A percentile compares a stretch with the other conserved stretches of the same genome.
Evolutionary conservation across 2,329 filamentous ascomycete species (phyloP).

Genomic region (Calonectria pseudoturangicola): DNA sequence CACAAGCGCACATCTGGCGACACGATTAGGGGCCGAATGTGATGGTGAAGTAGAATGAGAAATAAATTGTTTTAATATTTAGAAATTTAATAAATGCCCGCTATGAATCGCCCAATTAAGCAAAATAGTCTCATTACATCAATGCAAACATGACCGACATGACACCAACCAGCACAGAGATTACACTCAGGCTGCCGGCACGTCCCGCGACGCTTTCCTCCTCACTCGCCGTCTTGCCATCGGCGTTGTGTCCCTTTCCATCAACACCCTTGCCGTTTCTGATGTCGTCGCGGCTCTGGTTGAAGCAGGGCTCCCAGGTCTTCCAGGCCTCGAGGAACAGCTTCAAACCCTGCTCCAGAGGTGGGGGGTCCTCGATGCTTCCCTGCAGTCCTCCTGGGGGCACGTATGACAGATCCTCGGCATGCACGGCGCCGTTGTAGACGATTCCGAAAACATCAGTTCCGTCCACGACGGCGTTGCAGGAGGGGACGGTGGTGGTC

Average conservation of each 20-base stretch:
- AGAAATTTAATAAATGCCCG: constrained; percentile 3
- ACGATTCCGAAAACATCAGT: constrained; percentile 43
- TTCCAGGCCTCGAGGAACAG: constrained; percentile 45
- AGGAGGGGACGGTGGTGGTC: constrained; percentile 34
- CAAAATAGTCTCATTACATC: not conserved
- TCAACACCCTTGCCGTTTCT: constrained; percentile 35
- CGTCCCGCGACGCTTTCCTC: not conserved
- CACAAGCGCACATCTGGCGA: not conserved
- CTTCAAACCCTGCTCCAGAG: constrained; percentile 41
- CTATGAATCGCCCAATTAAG: not conserved
- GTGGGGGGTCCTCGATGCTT: constrained; percentile 16
- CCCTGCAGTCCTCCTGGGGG: not conserved
- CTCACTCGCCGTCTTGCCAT: constrained; percentile 2
- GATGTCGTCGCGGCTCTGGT: constrained; percentile 43
- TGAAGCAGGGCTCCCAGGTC: constrained; percentile 45
- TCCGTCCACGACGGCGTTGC: constrained; percentile 31
- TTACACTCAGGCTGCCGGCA: not conserved
- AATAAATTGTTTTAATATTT: not conserved
- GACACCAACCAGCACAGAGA: not conserved
- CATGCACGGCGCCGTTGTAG: constrained; percentile 42
- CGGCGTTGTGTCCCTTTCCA: constrained; percentile 4
- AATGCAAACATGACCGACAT: constrained; percentile 11
- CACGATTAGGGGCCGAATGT: not conserved
- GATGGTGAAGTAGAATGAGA: not conserved
- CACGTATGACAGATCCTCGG: constrained; percentile 35